Evolutionary conservation across 345 rosid genomes (phyloP).

Genomic region (Salix caprea): DNA sequence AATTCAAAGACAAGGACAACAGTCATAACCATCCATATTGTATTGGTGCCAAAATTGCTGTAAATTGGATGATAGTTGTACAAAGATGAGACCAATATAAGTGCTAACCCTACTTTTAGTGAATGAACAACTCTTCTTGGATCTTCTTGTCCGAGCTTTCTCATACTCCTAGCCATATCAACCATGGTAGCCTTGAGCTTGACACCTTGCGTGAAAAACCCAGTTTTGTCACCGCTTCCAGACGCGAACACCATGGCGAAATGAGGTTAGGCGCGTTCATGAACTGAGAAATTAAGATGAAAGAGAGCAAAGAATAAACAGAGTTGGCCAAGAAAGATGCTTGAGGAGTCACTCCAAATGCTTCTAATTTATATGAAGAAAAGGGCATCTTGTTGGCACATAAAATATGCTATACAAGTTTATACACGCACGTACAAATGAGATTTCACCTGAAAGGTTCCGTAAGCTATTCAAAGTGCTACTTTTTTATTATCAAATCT

Average conservation of each 20-base stretch:
- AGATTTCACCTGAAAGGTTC: neutral
- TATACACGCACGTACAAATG: slow-evolving; percentile 17
- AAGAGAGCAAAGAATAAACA: neutral
- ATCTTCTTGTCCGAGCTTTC: slow-evolving; percentile 59
- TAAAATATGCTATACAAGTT: neutral
- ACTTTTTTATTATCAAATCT: too few relatives aligned
- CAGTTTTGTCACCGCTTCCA: neutral
- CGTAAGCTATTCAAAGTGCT: neutral
- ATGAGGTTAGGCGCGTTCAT: neutral
- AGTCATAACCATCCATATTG: slow-evolving; percentile 84
- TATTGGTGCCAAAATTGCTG: slow-evolving; percentile 50
- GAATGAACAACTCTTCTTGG: slow-evolving; percentile 66
- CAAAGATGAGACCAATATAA: slow-evolving; percentile 52
- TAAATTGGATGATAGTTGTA: slow-evolving; percentile 57
- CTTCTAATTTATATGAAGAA: slow-evolving; percentile 19
- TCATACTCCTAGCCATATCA: slow-evolving; percentile 17
- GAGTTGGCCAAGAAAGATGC: neutral
- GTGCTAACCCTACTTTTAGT: slow-evolving; percentile 63
- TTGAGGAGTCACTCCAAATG: neutral
- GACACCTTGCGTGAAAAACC: neutral
- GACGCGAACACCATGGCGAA: slow-evolving; percentile 23
- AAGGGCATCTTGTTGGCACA: neutral
- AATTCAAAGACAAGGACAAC: slow-evolving; percentile 78
- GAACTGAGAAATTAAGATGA: neutral
- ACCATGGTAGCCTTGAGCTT: slow-evolving; percentile 12